Conservation (phyloP, 1,139 yeast genomes). For the Yamadazyma jaroonii region DNA sequence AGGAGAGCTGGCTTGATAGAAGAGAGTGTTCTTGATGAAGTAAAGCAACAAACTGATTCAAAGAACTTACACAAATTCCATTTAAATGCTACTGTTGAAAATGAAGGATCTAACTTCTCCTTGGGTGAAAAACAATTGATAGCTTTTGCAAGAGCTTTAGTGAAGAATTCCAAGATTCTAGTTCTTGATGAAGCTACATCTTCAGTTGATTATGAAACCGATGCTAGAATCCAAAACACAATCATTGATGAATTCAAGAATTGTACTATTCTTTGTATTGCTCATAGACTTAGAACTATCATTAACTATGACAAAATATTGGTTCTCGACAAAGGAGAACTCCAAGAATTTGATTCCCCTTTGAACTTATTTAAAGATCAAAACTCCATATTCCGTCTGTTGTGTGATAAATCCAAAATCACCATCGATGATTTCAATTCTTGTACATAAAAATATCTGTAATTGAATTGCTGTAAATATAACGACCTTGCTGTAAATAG, state of each 20-base stretch:
- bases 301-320: conserved; percentile 61
- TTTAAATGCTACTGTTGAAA: conserved; percentile 62
- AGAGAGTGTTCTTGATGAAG: conserved; percentile 19
- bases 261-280: conserved; percentile 75
- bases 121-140: conserved; percentile 75
- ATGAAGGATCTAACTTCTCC: conserved; percentile 72
- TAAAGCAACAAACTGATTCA: conserved; percentile 14
- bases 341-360: conserved; percentile 60
- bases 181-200: conserved; percentile 84
- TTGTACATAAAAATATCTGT: no score
- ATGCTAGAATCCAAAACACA: conserved; percentile 63
- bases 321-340: conserved; percentile 63
- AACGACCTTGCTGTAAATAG: no score
- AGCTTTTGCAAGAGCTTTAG: conserved; percentile 75
- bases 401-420: conserved; percentile 28
- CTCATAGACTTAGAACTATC: conserved; percentile 73
- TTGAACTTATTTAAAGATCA: conserved; percentile 12
- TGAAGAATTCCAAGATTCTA: conserved; percentile 61
- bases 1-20: conserved; percentile 43
- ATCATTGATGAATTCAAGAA: conserved; percentile 57
- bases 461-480: no score
- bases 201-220: conserved; percentile 76
- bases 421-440: background rate
- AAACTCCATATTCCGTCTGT: conserved; percentile 35
- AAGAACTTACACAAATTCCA: conserved; percentile 61